Conservation (phyloP, 2,329 filamentous ascomycete genomes). For the Penicillium sp. region DNA sequence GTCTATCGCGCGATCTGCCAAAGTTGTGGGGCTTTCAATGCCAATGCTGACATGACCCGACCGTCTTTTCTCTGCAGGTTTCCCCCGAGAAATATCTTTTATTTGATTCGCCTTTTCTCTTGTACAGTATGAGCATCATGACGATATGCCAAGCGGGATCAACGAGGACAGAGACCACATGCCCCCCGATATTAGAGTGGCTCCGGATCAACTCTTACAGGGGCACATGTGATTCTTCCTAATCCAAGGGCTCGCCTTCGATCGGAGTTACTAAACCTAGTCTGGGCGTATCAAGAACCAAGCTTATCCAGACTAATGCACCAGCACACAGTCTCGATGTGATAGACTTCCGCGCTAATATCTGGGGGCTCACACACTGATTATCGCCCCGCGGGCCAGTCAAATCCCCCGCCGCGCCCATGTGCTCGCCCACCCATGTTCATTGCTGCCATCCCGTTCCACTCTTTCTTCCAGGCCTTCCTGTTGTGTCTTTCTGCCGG, state of each 20-base stretch:
- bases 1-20: neutral
- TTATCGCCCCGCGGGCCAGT: constrained; percentile 10
- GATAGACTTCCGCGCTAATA: constrained; percentile 9
- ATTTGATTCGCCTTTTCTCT: neutral
- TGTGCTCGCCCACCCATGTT: constrained; percentile 2
- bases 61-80: neutral
- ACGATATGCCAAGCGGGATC: neutral
- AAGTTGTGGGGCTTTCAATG: neutral
- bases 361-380: constrained; percentile 5
- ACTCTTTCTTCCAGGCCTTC: neutral
- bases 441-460: neutral
- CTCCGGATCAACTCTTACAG: neutral
- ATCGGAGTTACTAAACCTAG: neutral
- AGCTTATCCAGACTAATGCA: neutral
- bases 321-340: neutral
- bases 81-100: neutral
- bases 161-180: neutral
- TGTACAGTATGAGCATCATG: neutral
- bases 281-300: neutral
- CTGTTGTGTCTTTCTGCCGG: neutral
- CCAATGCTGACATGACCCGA: neutral
- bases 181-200: neutral
- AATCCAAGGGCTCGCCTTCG: neutral
- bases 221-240: neutral
- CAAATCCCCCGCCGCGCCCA: constrained; percentile 12